A percentile compares a stretch with the other conserved stretches of the same genome.
Conservation (phyloP, 306 rosid species). For the Pyrus bretschneideri region DNA sequence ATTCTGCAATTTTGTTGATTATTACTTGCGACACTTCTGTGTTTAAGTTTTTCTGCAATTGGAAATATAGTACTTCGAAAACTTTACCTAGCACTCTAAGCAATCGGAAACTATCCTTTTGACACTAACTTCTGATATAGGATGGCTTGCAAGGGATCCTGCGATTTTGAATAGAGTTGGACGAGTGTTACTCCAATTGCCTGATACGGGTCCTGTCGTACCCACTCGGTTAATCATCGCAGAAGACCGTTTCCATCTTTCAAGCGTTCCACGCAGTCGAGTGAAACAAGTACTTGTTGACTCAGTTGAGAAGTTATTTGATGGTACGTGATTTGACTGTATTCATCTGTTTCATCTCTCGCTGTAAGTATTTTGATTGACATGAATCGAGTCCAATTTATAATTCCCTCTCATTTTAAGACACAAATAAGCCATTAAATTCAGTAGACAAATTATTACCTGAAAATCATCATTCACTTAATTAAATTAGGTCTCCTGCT, state of each 20-base stretch:
- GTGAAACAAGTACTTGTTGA: slow-evolving; percentile 26
- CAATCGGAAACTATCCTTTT: neutral
- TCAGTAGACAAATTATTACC: neutral
- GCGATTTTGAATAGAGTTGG: slow-evolving; percentile 58
- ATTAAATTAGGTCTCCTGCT: neutral
- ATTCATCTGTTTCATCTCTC: neutral
- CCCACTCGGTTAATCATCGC: slow-evolving; percentile 61
- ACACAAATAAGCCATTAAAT: neutral
- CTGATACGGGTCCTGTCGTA: slow-evolving; percentile 28
- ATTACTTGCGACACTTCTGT: neutral
- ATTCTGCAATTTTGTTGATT: neutral
- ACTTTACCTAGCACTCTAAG: neutral
- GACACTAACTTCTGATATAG: slow-evolving; percentile 43
- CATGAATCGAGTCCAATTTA: neutral
- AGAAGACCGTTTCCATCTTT: slow-evolving; percentile 79
- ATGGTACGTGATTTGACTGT: slow-evolving; percentile 38
- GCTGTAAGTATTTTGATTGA: neutral
- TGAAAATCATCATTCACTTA: neutral
- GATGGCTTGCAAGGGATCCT: slow-evolving; percentile 93
- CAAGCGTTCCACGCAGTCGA: slow-evolving; percentile 44
- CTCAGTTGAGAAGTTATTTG: slow-evolving; percentile 57
- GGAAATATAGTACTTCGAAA: neutral
- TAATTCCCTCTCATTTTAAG: neutral
- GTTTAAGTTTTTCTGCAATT: neutral
- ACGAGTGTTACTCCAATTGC: slow-evolving; percentile 42